Conservation (phyloP, 1,284 basidiomycete genomes). For the Puccinia triticina region DNA sequence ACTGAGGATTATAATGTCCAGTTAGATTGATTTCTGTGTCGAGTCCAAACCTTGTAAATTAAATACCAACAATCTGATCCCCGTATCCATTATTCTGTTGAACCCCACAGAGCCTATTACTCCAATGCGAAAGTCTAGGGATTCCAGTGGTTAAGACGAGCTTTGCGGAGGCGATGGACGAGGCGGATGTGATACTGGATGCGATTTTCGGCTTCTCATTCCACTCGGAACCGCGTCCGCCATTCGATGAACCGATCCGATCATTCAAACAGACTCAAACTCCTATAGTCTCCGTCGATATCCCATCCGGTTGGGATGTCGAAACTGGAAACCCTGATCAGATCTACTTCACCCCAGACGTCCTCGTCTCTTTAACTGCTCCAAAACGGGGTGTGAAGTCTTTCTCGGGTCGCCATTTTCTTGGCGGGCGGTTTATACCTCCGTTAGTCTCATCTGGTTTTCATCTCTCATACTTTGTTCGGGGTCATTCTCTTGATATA, state of each 20-base stretch:
- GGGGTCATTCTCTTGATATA: neutral
- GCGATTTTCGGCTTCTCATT: slow-evolving; percentile 99
- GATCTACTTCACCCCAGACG: slow-evolving; percentile 69
- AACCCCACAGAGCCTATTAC: slow-evolving; percentile 69
- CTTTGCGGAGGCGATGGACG: slow-evolving; percentile 65
- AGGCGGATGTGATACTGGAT: slow-evolving; percentile 84
- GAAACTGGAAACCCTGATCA: slow-evolving; percentile 68
- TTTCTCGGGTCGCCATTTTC: slow-evolving; percentile 82
- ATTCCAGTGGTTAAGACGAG: slow-evolving; percentile 63
- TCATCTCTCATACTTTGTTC: neutral
- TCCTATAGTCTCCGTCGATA: slow-evolving; percentile 70
- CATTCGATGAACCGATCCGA: slow-evolving; percentile 77
- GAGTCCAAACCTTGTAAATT: neutral
- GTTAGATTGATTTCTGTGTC: too few relatives aligned
- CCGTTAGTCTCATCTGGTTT: slow-evolving; percentile 65
- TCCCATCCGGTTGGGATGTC: slow-evolving; percentile 95
- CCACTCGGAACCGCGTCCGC: slow-evolving; percentile 74
- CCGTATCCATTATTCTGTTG: neutral
- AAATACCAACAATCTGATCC: neutral
- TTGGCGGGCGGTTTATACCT: slow-evolving; percentile 88
- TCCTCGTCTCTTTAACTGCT: slow-evolving; percentile 85
- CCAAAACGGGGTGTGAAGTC: slow-evolving; percentile 82
- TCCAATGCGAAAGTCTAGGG: slow-evolving; percentile 83
- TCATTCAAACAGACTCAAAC: slow-evolving; percentile 63
- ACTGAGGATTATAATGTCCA: too few relatives aligned